Evolutionary conservation across 2,329 filamentous ascomycete genomes (phyloP).

Genomic region (Cadophora sp.): DNA sequence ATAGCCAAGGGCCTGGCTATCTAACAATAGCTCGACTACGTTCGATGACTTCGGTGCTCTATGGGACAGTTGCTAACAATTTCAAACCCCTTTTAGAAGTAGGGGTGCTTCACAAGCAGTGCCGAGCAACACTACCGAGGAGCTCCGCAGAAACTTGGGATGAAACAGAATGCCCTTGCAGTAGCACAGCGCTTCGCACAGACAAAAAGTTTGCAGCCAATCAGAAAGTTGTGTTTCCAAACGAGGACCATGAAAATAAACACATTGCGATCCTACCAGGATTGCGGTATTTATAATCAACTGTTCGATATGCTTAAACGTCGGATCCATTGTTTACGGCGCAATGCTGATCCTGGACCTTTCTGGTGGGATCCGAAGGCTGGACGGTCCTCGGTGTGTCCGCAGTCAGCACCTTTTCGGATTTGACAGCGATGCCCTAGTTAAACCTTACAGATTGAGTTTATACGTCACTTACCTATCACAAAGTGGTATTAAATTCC

Average conservation of each 20-base stretch:
- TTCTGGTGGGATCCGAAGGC: neutral
- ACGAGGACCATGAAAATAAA: no score
- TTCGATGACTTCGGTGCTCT: no score
- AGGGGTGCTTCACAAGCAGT: neutral
- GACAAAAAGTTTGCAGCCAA: slow-evolving; percentile 2
- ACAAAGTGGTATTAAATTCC: no score
- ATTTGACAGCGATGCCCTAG: neutral
- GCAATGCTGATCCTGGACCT: no score
- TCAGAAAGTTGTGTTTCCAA: neutral
- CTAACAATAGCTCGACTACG: no score
- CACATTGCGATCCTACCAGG: no score
- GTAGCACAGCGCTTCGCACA: slow-evolving; percentile 12
- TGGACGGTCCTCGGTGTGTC: neutral
- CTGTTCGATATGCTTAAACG: no score
- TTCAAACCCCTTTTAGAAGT: neutral
- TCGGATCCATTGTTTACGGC: no score
- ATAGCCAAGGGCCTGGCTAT: no score
- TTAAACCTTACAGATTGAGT: neutral
- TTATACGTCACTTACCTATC: neutral
- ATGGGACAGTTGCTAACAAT: no score
- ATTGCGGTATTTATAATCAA: no score
- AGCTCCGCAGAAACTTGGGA: neutral
- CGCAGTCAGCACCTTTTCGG: no score
- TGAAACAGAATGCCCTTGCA: neutral
- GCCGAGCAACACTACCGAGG: neutral